Evolutionary conservation across 345 rosid genomes (phyloP).

Genomic region (Acer campestre): DNA sequence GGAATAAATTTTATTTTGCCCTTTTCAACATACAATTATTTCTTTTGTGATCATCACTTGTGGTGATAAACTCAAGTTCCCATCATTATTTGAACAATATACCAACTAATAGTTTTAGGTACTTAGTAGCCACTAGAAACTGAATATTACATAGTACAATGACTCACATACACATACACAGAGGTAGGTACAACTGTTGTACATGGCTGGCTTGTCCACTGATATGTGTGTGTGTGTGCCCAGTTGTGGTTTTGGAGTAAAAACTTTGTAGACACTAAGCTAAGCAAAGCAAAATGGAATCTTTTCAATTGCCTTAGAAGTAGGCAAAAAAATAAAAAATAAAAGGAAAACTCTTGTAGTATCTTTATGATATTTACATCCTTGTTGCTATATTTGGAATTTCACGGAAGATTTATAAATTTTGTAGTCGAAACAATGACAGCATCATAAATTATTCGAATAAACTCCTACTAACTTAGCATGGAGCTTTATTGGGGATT

Average conservation of each 20-base stretch:
- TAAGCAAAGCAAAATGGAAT: neutral
- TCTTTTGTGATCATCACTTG: neutral
- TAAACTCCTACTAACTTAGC: too few relatives aligned
- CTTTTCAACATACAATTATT: neutral
- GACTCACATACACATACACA: neutral
- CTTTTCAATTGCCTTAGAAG: neutral
- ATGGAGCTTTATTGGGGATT: too few relatives aligned
- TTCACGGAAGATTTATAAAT: neutral
- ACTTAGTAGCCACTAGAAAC: constrained; percentile 8
- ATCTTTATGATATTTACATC: too few relatives aligned
- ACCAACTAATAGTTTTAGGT: neutral
- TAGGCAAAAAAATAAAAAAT: neutral
- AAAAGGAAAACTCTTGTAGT: neutral
- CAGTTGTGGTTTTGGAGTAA: too few relatives aligned
- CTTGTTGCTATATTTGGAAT: too few relatives aligned
- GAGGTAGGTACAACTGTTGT: constrained; percentile 8
- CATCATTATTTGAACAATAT: constrained; percentile 3
- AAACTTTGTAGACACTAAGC: neutral
- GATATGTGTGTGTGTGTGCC: too few relatives aligned
- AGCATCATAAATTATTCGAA: too few relatives aligned
- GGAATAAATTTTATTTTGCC: neutral
- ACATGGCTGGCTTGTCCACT: neutral
- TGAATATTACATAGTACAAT: neutral
- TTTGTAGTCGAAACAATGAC: too few relatives aligned
- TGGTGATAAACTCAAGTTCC: neutral